Evolutionary conservation across 2,329 filamentous ascomycete species (phyloP), one percentile per base, ranked within the genome.

Genomic region (Trichoderma afroharzianum): DNA sequence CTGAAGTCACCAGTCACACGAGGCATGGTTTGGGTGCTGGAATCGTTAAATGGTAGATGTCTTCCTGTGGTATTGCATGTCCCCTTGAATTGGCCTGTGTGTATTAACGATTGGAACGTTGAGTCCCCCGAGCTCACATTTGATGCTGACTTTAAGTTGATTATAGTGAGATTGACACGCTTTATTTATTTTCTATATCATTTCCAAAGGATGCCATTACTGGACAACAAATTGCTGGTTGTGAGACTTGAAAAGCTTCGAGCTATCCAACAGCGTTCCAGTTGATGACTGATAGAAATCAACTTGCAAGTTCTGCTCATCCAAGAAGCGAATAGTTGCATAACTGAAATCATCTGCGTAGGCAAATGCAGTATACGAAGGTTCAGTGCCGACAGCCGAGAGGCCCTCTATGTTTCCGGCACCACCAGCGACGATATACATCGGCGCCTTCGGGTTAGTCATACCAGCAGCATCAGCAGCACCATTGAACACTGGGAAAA

Each of bases 391-490:
- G 0, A 88, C 79, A 1, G 74, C 63, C 36, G 76, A 81, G 64
- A 87, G 72, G 0, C 86, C 87, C 75, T 89, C 87, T 68, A 88
- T 86, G 68, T 88, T 88, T 3, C 87, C 87, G 0, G 87, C 83
- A 1, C 86, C 87, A 3, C 87, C 87, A 3, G 86, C 84, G 8
- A 88, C 80, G 87, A 77, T 77, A 68, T 77, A 77, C 76, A 77
- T 76, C 39, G 76, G 76, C 6, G 76, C 76, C 70, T 74, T 75
- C 30, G 76, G 76, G 74, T 85, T 79, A 11, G 80, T 53, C 74
- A 83, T 74, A 3, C 82, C 83, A 0, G 76, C 77, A 0, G 81
- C 73, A 68, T 85, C 83, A 0, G 76, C 77, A 0, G 75, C 76
- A 73, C 76, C 75, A 71, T 83, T 80, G 77, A 78, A 78, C 2